Conservation (phyloP, 2,329 filamentous ascomycete species). For the Gnomoniopsis smithogilvyi region DNA sequence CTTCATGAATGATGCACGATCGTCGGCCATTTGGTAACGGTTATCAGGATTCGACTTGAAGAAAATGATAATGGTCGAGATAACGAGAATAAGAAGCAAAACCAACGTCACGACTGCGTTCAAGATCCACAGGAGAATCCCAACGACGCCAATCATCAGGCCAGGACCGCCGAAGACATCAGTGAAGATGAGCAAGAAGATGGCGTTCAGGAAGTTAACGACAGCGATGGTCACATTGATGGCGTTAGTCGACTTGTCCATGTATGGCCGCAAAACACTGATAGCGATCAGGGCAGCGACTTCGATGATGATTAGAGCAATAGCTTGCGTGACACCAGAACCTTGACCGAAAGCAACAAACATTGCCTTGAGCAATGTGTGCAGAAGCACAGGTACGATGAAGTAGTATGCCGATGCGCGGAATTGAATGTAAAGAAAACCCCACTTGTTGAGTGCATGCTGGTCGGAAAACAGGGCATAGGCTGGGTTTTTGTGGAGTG, state of each 20-base stretch:
- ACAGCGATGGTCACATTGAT: slow-evolving; percentile 84
- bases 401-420: slow-evolving; percentile 87
- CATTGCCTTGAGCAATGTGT: slow-evolving; percentile 75
- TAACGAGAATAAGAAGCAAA: slow-evolving; percentile 73
- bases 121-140: slow-evolving; percentile 77
- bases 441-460: slow-evolving; percentile 84
- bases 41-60: slow-evolving; percentile 83
- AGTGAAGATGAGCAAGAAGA: slow-evolving; percentile 82
- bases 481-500: slow-evolving; percentile 86
- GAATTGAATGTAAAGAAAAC: slow-evolving; percentile 88
- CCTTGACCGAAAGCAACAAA: slow-evolving; percentile 75
- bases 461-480: slow-evolving; percentile 90
- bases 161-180: slow-evolving; percentile 74
- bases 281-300: slow-evolving; percentile 67
- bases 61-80: slow-evolving; percentile 63
- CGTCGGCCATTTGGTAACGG: slow-evolving; percentile 86
- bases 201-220: slow-evolving; percentile 77
- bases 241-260: slow-evolving; percentile 91
- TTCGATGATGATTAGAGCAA: slow-evolving; percentile 75
- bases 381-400: slow-evolving; percentile 69
- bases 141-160: slow-evolving; percentile 77
- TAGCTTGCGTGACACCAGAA: slow-evolving; percentile 65
- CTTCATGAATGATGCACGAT: slow-evolving; percentile 88
- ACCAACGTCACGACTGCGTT: slow-evolving; percentile 77
- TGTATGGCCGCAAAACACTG: slow-evolving; percentile 79